Base-by-base conservation (phyloP, 768 basidiomycete genomes). In the Mycena sanguinolenta region DNA sequence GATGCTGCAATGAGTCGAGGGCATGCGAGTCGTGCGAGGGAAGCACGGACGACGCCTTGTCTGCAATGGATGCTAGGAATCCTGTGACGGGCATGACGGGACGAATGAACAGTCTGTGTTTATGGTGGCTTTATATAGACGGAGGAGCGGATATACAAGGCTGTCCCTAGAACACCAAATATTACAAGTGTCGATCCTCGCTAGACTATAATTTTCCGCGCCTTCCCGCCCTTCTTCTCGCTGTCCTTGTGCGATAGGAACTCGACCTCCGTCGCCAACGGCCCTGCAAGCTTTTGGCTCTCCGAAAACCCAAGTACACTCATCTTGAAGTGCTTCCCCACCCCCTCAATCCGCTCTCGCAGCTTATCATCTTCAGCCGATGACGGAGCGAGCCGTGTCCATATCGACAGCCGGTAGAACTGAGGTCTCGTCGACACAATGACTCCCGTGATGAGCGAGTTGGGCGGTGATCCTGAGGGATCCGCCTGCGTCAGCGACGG, bases 391-490 rank as follows among this genome's bases (percentile, higher is more conserved):
- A 90, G 83, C 46, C 97, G 90, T 58, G 98, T 99, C 98, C 98
- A 99, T 85, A 99, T 97, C 73, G 95, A 96, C 75, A 99, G 81
- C 49, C 98, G 93, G 84, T 96, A 99, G 81, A 99, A 99, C 81
- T 93, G 91, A 66, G 95, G 96, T 73, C 98, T 92, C 52, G 95
- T 92, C 6, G 95, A 97, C 54, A 98, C 92, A 75, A 99, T 99
- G 60, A 98, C 96, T 58, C 96, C 96, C 0, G 97, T 98, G 74
- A 93, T 92, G 74, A 95, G 84, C 42, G 91, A 90, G 73, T 86
- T 85, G 10, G 84, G 84, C 46, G 83, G 85, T 21, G 80, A 80
- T 53, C 82, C 86, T 71, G 79, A 79, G 23, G 76, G 81, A 73
- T 84, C 88, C 54, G 82, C 76, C 67, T 78, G 77, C 27, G 91